Conservation (phyloP, 2,329 filamentous ascomycete genomes). For the Colletotrichum somersetense region DNA sequence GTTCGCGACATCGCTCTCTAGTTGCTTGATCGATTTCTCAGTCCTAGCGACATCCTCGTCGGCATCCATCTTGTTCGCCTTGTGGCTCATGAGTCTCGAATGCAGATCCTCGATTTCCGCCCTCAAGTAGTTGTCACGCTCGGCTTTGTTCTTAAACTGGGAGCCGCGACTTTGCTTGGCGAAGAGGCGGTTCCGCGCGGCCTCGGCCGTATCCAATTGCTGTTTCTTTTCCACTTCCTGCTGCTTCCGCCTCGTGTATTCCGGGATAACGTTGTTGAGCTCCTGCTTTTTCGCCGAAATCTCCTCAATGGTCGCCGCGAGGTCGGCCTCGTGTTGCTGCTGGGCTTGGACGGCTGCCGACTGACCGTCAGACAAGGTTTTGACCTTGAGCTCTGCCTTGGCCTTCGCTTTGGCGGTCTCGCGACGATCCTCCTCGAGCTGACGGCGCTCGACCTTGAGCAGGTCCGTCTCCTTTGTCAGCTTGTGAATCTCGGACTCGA, state of each 20-base stretch:
- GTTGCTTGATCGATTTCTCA: conserved; percentile 75
- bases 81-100: conserved; percentile 80
- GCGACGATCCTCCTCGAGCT: conserved; percentile 90
- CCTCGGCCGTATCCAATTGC: conserved; percentile 81
- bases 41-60: conserved; percentile 84
- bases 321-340: conserved; percentile 76
- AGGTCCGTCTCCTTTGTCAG: conserved; percentile 87
- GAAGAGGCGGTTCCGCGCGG: conserved; percentile 81
- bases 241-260: conserved; percentile 79
- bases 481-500: conserved; percentile 84
- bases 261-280: conserved; percentile 79
- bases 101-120: conserved; percentile 86
- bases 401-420: conserved; percentile 84
- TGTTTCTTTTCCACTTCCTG: conserved; percentile 79
- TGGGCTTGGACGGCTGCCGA: conserved; percentile 81
- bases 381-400: conserved; percentile 87
- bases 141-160: conserved; percentile 87
- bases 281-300: conserved; percentile 84
- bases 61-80: conserved; percentile 86
- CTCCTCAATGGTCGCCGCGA: conserved; percentile 78
- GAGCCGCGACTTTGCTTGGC: conserved; percentile 92
- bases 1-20: conserved; percentile 79
- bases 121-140: conserved; percentile 86
- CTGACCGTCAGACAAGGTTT: conserved; percentile 85
- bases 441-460: conserved; percentile 84